Evolutionary conservation across 2,329 filamentous ascomycete species (phyloP).

Genomic region (Talaromyces sp.): DNA sequence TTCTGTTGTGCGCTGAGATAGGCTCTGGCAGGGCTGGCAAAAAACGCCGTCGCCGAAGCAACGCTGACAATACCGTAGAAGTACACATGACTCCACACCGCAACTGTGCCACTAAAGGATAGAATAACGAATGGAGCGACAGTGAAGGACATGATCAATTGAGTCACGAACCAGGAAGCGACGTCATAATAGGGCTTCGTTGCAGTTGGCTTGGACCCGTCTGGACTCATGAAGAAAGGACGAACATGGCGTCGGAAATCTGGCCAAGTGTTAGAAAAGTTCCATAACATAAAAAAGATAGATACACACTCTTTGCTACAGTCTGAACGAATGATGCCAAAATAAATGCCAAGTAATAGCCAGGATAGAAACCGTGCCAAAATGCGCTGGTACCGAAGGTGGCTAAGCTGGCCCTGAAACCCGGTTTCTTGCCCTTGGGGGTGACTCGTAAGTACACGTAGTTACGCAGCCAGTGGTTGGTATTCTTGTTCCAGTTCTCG

Average conservation of each 20-base stretch:
- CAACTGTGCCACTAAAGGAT: conserved; percentile 64
- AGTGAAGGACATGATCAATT: conserved; percentile 77
- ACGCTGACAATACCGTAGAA: conserved; percentile 78
- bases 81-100: conserved; percentile 80
- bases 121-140: conserved; percentile 84
- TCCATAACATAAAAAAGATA: background rate
- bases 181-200: conserved; percentile 85
- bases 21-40: conserved; percentile 72
- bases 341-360: conserved; percentile 89
- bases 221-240: conserved; percentile 84
- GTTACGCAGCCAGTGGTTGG: conserved; percentile 92
- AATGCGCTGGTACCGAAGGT: conserved; percentile 93
- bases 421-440: conserved; percentile 90
- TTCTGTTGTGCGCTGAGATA: conserved; percentile 59
- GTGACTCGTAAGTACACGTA: conserved; percentile 95
- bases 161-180: conserved; percentile 70
- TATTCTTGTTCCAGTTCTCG: conserved; percentile 97
- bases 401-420: conserved; percentile 88
- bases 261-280: conserved; percentile 39
- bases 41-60: conserved; percentile 65
- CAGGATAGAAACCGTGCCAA: conserved; percentile 97
- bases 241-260: conserved; percentile 86
- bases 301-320: conserved; percentile 78
- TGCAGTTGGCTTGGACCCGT: conserved; percentile 64
- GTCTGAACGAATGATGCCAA: conserved; percentile 90